phyloP scores from a whole-genome alignment of 2,329 filamentous ascomycete genomes.

The Botrytis medusae region DNA sequence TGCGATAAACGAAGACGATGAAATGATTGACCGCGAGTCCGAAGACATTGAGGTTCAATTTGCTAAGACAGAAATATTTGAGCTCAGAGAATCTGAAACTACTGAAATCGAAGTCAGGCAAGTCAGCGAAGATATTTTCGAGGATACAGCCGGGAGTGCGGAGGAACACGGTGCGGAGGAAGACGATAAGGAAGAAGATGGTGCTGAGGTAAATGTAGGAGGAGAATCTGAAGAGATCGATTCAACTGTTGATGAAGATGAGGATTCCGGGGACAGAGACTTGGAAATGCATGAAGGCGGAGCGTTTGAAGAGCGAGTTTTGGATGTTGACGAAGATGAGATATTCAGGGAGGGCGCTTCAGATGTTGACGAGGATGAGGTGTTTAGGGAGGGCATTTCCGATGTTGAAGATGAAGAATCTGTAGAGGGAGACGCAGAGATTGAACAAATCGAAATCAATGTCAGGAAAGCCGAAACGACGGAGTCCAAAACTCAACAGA shows the following conservation, averaged over 20 bases:
- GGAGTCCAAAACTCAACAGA: neutral
- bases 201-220: neutral
- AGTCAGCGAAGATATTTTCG: neutral
- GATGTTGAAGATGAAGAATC: neutral
- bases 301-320: neutral
- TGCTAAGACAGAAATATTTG: neutral
- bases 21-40: neutral
- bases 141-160: neutral
- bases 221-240: neutral
- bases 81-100: neutral
- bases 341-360: neutral
- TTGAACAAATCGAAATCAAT: conserved; percentile 12
- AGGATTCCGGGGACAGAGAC: neutral
- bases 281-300: neutral
- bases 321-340: neutral
- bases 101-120: conserved; percentile 2
- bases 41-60: conserved; percentile 3
- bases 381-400: neutral
- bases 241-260: neutral
- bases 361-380: neutral
- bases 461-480: conserved; percentile 13
- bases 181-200: neutral
- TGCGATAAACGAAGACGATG: neutral
- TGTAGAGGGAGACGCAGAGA: neutral
- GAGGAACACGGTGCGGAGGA: neutral